Evolutionary conservation across 306 rosid genomes (phyloP), one percentile per base, ranked within the genome.

Genomic region (Cucurbita pepo): DNA sequence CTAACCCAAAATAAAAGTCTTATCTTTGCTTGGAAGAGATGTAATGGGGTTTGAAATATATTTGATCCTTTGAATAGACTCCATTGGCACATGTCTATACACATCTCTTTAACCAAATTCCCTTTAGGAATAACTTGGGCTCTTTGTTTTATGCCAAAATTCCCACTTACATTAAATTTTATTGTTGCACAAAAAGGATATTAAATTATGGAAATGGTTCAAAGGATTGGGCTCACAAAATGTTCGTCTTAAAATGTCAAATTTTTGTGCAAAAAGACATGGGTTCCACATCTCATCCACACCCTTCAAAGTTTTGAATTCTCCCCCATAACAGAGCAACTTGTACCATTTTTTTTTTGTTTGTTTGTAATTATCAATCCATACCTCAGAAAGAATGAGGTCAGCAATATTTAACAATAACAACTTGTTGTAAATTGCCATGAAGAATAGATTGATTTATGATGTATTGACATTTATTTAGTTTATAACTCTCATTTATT

Each of bases 251-350:
- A 21, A 67, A 67, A 47, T 47, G 56, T 47, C 73, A 67, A 67
- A 67, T 15, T 66, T 47, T 66, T 16, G 5, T 16, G 53, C 5
- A 19, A 44, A 44, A 61, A 61, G 2, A 19, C 3, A 47, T 25
- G 73, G 73, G 40, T 69, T 67, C 13, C 41, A 67, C 73, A 47
- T 67, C 25, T 47, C 43, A 69, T 44, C 18, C 72, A 45, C 73
- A 45, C 56, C 47, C 56, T 47, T 21, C 53, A 19, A 67, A 47
- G 56, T 67, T 44, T 67, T 45, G 4, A 47, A 67, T 15, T 47
- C 43, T 21, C 47, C 52, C n/a, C n/a, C 7, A 14, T 21, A 50
- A 67, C 36, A 21, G 18, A 67, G 56, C 40, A 16, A 67, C 41
- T 67, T 45, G 72, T 45, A 36, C 11, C 19, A 21, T 19, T 66